Base-by-base conservation (phyloP, 805 yeast species). In the Schwanniomyces vanrijiae region DNA sequence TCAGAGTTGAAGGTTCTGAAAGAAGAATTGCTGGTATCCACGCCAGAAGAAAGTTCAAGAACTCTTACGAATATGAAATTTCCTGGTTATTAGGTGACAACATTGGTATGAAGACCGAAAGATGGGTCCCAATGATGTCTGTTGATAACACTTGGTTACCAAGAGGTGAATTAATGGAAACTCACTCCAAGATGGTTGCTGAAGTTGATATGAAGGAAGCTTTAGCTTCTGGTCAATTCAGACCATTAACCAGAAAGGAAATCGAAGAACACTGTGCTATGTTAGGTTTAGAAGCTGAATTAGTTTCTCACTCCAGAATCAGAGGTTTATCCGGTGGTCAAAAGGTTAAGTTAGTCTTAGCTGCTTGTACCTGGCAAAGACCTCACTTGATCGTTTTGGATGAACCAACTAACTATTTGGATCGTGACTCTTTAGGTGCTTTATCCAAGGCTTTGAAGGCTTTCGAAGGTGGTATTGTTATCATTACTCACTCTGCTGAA, bases 181-280 rank as follows among this genome's bases (percentile, higher is more conserved):
- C 77, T 50, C 99, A 94, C 84, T 79, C 97, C 73, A 94, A 94
- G 90, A 75, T 91, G 85, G 97, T 95, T 78, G 97, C 98, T 75
- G 99, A 95, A 84, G 98, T 94, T 73, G 99, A 95, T 79, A 92
- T 94, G 99, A 94, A 94, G 88, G 99, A 92, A 83, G 99, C 99
- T 77, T 86, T 94, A 73, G 98, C 98, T 71, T 92, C 98, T 66
- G 99, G 99, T 83, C 99, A 94, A 84, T 94, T 94, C 96, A 90
- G 99, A 81, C 94, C 99, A 55, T 88, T 94, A 77, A 94, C 98
- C 77, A 91, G 99, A 87, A 94, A 94, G 86, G 99, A 94, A 82
- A 94, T 94, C 69, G 99, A 94, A 86, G 86, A 84, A 69, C 99
- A 94, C 82, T 94, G 99, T 83, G 83, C 91, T 64, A 88, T 90